These are phyloP conservation scores for Globisporangium splendens DNA, from an alignment of 352 stramenopile genomes.

Conservation along the genomic window DNA sequence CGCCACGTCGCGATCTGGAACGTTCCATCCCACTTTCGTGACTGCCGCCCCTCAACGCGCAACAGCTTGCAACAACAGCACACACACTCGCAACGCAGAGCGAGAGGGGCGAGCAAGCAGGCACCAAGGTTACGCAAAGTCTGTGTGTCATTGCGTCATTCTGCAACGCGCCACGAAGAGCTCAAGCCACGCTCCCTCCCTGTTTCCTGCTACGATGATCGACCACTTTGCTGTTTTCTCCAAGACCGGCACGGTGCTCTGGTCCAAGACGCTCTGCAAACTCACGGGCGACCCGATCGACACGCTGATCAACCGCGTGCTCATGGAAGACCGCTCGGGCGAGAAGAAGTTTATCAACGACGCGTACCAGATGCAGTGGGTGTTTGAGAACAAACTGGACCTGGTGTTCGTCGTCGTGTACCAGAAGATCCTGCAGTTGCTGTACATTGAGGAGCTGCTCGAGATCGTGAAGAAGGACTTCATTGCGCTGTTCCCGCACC, in stretches of 20 bases:
- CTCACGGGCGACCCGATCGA: conserved; percentile 84
- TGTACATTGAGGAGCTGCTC: conserved; percentile 91
- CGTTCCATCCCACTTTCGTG: conserved; percentile 13
- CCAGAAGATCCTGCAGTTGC: conserved; percentile 88
- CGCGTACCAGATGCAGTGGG: conserved; percentile 89
- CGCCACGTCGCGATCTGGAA: conserved; percentile 15
- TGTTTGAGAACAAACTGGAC: conserved; percentile 90
- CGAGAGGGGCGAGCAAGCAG: background rate
- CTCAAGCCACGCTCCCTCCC: conserved; percentile 1
- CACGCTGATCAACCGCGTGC: conserved; percentile 84
- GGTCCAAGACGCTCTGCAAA: conserved; percentile 86
- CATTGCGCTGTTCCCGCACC: conserved; percentile 61
- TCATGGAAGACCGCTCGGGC: conserved; percentile 87
- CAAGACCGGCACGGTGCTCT: conserved; percentile 89
- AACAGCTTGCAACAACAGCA: background rate
- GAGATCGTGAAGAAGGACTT: conserved; percentile 87
- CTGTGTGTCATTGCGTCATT: conserved; percentile 2
- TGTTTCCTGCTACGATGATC: conserved; percentile 59
- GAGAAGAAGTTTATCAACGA: conserved; percentile 85
- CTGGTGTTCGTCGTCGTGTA: conserved; percentile 92
- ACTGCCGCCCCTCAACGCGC: background rate
- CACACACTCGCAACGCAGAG: conserved; percentile 1
- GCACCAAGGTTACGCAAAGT: background rate
- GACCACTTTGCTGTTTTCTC: conserved; percentile 92
- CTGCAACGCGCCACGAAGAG: background rate